Conservation (phyloP, 305 asterid genomes). For the Solanum hybrid region DNA sequence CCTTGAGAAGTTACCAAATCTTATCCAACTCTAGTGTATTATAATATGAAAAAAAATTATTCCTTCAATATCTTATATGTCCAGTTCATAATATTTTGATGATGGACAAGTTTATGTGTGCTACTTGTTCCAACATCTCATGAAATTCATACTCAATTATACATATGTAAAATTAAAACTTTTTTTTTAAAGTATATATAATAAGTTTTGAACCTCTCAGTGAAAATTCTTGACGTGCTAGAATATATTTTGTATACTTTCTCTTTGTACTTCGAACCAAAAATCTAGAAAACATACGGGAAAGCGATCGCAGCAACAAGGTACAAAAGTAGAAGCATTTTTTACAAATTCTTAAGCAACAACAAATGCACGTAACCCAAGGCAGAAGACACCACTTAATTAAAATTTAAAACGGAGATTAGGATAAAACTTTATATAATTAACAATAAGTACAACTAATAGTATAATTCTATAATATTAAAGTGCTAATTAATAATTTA, state of each 20-base stretch:
- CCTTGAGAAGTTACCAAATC: not conserved
- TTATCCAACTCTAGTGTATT: not conserved
- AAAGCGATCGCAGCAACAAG: not conserved
- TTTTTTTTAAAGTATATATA: too few relatives aligned
- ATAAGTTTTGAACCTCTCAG: not conserved
- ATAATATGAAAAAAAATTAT: not conserved
- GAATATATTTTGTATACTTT: not conserved
- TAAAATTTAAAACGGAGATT: not conserved
- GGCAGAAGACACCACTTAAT: too few relatives aligned
- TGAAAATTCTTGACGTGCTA: not conserved
- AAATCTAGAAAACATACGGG: not conserved
- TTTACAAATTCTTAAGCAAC: not conserved
- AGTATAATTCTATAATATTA: not conserved
- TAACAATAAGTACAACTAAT: not conserved
- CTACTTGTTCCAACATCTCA: not conserved
- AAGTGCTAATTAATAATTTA: not conserved
- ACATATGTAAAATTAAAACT: not conserved
- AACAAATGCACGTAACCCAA: not conserved
- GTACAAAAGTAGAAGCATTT: not conserved
- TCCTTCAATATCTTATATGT: not conserved
- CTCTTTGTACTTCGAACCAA: not conserved
- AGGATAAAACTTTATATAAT: not conserved
- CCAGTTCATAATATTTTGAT: not conserved
- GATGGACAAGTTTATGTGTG: not conserved
- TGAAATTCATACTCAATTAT: not conserved